Conservation (phyloP, 2,329 filamentous ascomycete genomes). For the Monosporascus cannonballus region DNA sequence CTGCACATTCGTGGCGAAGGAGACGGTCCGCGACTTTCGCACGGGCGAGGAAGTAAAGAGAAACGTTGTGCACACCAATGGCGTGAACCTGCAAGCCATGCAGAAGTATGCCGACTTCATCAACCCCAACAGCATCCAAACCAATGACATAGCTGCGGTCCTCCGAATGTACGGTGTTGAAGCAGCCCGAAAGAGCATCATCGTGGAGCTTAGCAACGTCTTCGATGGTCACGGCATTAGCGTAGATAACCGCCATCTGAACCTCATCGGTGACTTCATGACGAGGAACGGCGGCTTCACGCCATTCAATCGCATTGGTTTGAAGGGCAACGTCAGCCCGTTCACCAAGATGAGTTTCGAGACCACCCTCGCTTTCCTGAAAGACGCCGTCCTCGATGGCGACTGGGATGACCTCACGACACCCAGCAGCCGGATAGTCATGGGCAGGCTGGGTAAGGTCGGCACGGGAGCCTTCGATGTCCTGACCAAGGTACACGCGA, state of each 20-base stretch:
- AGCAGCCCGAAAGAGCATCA: constrained; percentile 80
- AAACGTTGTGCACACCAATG: constrained; percentile 67
- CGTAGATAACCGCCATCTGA: constrained; percentile 88
- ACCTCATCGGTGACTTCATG: constrained; percentile 96
- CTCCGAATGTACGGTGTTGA: constrained; percentile 87
- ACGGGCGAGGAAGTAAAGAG: constrained; percentile 45
- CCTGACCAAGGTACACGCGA: constrained; percentile 54
- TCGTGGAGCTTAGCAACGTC: constrained; percentile 76
- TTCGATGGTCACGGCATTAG: constrained; percentile 88
- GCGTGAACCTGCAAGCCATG: constrained; percentile 87
- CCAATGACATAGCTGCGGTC: constrained; percentile 88
- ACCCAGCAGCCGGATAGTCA: constrained; percentile 82
- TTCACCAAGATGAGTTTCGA: constrained; percentile 99
- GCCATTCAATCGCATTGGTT: constrained; percentile 86
- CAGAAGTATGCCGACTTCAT: constrained; percentile 80
- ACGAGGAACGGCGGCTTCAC: constrained; percentile 86
- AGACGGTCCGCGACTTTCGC: constrained; percentile 42
- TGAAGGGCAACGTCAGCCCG: constrained; percentile 78
- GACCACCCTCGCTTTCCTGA: constrained; percentile 89
- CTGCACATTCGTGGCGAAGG: constrained; percentile 61
- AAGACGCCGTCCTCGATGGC: constrained; percentile 82
- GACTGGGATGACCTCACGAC: constrained; percentile 85
- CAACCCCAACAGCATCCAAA: constrained; percentile 78
- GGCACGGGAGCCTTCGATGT: constrained; percentile 94
- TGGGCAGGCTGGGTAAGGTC: constrained; percentile 73